Evolutionary conservation across 2,329 filamentous ascomycete species (phyloP).

Genomic region (Metarhizium guizhouense): DNA sequence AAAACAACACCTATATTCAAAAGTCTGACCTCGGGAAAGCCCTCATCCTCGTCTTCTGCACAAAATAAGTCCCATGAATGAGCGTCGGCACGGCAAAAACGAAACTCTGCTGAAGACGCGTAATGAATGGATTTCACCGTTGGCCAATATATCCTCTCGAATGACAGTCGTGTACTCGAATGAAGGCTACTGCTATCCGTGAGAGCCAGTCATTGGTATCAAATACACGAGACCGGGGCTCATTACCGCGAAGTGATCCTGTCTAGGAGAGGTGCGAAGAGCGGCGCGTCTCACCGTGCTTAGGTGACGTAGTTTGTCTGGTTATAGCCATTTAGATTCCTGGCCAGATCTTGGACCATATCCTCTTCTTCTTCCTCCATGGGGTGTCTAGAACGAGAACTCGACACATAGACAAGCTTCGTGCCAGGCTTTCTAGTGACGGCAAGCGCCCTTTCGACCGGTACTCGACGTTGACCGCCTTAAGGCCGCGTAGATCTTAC

Average conservation of each 20-base stretch:
- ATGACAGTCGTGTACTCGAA: neutral
- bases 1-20: too few relatives aligned
- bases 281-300: constrained; percentile 9
- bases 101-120: neutral
- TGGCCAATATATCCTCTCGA: constrained; percentile 2
- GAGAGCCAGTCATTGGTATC: too few relatives aligned
- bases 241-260: neutral
- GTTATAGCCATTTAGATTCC: constrained; percentile 4
- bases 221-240: neutral
- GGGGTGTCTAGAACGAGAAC: neutral
- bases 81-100: too few relatives aligned
- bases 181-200: too few relatives aligned
- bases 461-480: constrained; percentile 6
- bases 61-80: too few relatives aligned
- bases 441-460: constrained; percentile 2
- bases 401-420: constrained; percentile 3
- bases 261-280: constrained; percentile 4
- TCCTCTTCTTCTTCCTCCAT: neutral
- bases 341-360: neutral
- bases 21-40: too few relatives aligned
- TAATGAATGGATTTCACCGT: constrained; percentile 3
- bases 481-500: constrained; percentile 7
- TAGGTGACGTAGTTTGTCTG: constrained; percentile 16
- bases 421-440: neutral
- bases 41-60: too few relatives aligned